Percentiles rank a stretch among this genome's conserved stretches.
phyloP scores from a whole-genome alignment of 805 yeast species.

The Cyberlindnera euphorbiiphila region DNA sequence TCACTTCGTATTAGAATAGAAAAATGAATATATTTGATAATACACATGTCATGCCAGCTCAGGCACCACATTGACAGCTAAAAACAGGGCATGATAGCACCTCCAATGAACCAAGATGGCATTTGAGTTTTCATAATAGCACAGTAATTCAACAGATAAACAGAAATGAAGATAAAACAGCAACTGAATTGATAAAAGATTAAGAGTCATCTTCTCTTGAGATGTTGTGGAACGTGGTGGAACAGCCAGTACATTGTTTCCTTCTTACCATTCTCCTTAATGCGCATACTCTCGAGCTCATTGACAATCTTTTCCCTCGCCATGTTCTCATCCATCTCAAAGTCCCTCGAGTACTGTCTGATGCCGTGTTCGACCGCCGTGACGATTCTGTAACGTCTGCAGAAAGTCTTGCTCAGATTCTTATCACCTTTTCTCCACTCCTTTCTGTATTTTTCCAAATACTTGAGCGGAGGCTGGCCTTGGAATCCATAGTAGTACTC shows the following conservation, averaged over 20 bases:
- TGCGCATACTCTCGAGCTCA: slow-evolving; percentile 25
- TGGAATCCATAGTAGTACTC: slow-evolving; percentile 28
- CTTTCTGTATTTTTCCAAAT: slow-evolving; percentile 26
- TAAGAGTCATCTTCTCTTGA: slow-evolving; percentile 21
- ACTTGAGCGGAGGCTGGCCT: slow-evolving; percentile 28
- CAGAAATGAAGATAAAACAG: background rate
- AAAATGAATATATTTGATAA: background rate
- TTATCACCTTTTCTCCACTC: slow-evolving; percentile 29
- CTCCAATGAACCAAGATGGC: background rate
- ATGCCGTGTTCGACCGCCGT: slow-evolving; percentile 27
- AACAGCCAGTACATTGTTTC: slow-evolving; percentile 31
- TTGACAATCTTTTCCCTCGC: slow-evolving; percentile 24
- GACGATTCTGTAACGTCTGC: slow-evolving; percentile 27
- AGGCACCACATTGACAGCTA: no score
- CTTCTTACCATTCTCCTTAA: slow-evolving; percentile 25
- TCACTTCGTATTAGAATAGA: background rate
- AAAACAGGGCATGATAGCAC: no score
- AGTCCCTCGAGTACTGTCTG: slow-evolving; percentile 17
- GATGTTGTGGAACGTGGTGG: slow-evolving; percentile 27
- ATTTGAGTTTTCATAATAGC: background rate
- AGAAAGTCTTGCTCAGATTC: slow-evolving; percentile 25
- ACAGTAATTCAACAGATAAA: background rate
- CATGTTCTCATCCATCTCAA: slow-evolving; percentile 16
- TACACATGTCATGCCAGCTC: no score
- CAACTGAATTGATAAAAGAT: background rate